A percentile compares a stretch with the other conserved stretches of the same genome.
These are phyloP conservation scores for Seiridium cupressi DNA, from an alignment of 2,329 filamentous ascomycete genomes.

Conservation along the genomic window DNA sequence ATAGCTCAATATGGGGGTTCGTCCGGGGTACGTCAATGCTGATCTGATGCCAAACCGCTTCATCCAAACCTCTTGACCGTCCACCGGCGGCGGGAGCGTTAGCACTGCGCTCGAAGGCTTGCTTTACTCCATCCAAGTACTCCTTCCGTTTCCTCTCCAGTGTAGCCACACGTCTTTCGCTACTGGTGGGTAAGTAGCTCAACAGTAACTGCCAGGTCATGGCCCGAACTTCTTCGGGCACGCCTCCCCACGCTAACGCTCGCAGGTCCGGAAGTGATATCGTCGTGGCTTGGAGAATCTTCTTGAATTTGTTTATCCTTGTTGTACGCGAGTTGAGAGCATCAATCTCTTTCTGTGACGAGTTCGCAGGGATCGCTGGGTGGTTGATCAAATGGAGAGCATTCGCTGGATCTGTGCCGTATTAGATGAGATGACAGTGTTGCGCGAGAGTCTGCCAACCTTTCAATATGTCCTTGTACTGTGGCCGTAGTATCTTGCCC, in stretches of 20 bases:
- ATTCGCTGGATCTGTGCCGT: conserved; percentile 73
- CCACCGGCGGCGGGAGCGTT: conserved; percentile 36
- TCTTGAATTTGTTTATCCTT: conserved; percentile 98
- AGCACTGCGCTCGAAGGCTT: conserved; percentile 67
- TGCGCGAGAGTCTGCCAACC: conserved; percentile 38
- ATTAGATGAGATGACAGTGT: background rate
- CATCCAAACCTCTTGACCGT: conserved; percentile 72
- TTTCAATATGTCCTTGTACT: conserved; percentile 94
- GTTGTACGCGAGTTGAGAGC: conserved; percentile 83
- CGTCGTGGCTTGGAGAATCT: conserved; percentile 86
- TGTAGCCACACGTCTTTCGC: conserved; percentile 84
- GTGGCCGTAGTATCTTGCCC: conserved; percentile 91
- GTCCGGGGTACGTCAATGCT: conserved; percentile 97
- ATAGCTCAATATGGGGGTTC: conserved; percentile 92
- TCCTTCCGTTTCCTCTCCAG: conserved; percentile 94
- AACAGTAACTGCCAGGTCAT: conserved; percentile 99
- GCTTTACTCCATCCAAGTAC: conserved; percentile 87
- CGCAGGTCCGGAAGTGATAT: conserved; percentile 84
- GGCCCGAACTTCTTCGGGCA: conserved; percentile 91
- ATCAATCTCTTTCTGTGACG: conserved; percentile 80
- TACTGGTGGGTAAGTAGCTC: conserved; percentile 95
- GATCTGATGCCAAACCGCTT: conserved; percentile 99
- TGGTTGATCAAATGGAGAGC: conserved; percentile 93
- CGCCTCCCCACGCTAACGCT: conserved; percentile 86
- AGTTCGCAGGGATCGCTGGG: conserved; percentile 69